A percentile compares a stretch with the other conserved stretches of the same genome.
phyloP scores from a whole-genome alignment of 768 basidiomycete genomes.

The Crepidotus variabilis region DNA sequence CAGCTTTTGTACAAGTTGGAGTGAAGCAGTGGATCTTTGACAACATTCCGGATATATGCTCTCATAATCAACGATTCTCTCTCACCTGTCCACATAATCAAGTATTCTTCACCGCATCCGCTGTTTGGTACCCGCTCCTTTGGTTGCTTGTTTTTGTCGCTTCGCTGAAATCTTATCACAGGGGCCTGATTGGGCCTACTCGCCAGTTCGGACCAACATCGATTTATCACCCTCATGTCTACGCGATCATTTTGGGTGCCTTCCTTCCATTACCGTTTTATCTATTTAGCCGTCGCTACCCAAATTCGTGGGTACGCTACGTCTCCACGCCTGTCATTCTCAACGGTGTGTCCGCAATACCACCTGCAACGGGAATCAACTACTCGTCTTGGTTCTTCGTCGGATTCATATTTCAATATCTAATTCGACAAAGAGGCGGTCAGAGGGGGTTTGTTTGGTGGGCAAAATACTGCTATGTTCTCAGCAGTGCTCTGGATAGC shows the following conservation, averaged over 20 bases:
- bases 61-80: constrained; percentile 49
- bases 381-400: constrained; percentile 87
- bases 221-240: constrained; percentile 74
- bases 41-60: constrained; percentile 72
- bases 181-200: constrained; percentile 78
- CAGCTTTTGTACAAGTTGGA: constrained; percentile 77
- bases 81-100: constrained; percentile 84
- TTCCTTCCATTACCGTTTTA: constrained; percentile 85
- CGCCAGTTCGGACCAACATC: constrained; percentile 68
- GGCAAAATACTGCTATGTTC: constrained; percentile 89
- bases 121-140: constrained; percentile 62
- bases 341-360: constrained; percentile 76
- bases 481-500: constrained; percentile 78
- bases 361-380: constrained; percentile 92
- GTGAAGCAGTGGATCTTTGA: constrained; percentile 83
- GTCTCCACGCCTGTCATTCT: constrained; percentile 84
- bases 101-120: constrained; percentile 87
- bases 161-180: constrained; percentile 17
- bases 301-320: constrained; percentile 73
- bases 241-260: constrained; percentile 75
- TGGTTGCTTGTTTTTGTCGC: not conserved
- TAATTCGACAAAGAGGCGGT: constrained; percentile 62
- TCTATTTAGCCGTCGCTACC: constrained; percentile 75
- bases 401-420: constrained; percentile 87
- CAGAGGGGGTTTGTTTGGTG: constrained; percentile 82